Evolutionary conservation across 2,329 filamentous ascomycete species (phyloP), one percentile per base, ranked within the genome.

Genomic region (Arthrobotrys musiformis): DNA sequence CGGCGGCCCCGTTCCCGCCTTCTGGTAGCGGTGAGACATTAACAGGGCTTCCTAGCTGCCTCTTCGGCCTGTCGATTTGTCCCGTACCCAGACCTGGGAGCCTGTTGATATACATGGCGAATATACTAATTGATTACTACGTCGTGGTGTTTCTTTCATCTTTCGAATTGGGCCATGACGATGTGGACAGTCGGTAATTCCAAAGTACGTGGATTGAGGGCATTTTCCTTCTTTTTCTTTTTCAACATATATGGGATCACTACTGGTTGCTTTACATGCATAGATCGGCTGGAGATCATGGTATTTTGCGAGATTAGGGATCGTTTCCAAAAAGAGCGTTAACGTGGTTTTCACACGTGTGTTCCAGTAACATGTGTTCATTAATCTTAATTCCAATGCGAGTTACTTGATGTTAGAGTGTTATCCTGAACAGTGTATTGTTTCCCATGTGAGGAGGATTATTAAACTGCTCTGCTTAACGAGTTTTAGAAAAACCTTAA

Each of bases 351-450:
- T 6, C 5, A n/a, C n/a, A n/a, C n/a, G n/a, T n/a, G n/a, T n/a
- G n/a, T n/a, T n/a, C n/a, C n/a, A n/a, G n/a, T n/a, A 26, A 64
- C 42, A 33, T 52, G 61, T 52, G 19, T 40, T 50, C 44, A 40
- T 64, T 35, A 64, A n/a, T 28, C 28, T 44, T 15, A 61, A 17
- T 61, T 62, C 2, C 37, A 58, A 58, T 58, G 19, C 19, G 24
- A 58, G 4, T 58, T 24, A 24, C 33, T 19, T 26, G 15, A 11
- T 44, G 35, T 35, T 40, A n/a, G 15, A 44, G 2, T 28, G 28
- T 28, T 44, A 44, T 40, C 17, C 54, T 7, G 28, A 44, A 15
- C 30, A 35, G 24, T 33, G 24, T 30, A 24, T 33, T 42, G 26
- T 22, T n/a, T 35, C 50, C 48, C 13, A 42, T 9, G 24, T 30